phyloP scores from a whole-genome alignment of 2,329 filamentous ascomycete genomes.

The Exophiala lecanii-corni region DNA sequence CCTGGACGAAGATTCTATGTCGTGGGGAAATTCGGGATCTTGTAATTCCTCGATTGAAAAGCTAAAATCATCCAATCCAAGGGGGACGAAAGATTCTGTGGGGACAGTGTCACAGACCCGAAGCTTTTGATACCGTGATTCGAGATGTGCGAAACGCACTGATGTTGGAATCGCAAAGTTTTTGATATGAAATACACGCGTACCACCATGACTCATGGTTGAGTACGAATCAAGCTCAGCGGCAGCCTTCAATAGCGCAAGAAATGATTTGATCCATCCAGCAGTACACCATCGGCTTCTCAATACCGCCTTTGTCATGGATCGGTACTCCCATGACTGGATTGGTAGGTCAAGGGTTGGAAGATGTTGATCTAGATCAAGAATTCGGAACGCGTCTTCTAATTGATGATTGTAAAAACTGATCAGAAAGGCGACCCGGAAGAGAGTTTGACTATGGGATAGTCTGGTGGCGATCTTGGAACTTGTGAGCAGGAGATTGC shows the following conservation, averaged over 20 bases:
- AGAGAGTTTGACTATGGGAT: not conserved
- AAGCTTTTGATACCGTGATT: not conserved
- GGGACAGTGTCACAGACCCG: not conserved
- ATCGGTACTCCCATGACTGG: conserved; percentile 1
- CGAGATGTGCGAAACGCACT: not conserved
- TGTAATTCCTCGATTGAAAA: not conserved
- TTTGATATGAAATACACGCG: not conserved
- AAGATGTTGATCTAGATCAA: not conserved
- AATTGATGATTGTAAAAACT: conserved; percentile 7
- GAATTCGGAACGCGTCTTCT: not conserved
- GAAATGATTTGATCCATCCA: not conserved
- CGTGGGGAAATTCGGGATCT: not conserved
- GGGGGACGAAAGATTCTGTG: not conserved
- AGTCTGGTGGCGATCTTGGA: conserved; percentile 2
- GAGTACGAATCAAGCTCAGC: not conserved
- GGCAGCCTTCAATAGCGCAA: not conserved
- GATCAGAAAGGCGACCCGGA: conserved; percentile 2
- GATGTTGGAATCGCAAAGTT: too few relatives aligned
- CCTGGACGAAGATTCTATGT: not conserved
- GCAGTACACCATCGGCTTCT: conserved; percentile 2
- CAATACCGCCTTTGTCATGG: conserved; percentile 4
- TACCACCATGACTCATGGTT: not conserved
- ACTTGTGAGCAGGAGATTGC: conserved; percentile 2
- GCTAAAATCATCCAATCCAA: not conserved
- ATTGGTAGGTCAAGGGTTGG: not conserved